phyloP scores from a whole-genome alignment of 2,329 filamentous ascomycete species.

The Amesomyces nigricolor region DNA sequence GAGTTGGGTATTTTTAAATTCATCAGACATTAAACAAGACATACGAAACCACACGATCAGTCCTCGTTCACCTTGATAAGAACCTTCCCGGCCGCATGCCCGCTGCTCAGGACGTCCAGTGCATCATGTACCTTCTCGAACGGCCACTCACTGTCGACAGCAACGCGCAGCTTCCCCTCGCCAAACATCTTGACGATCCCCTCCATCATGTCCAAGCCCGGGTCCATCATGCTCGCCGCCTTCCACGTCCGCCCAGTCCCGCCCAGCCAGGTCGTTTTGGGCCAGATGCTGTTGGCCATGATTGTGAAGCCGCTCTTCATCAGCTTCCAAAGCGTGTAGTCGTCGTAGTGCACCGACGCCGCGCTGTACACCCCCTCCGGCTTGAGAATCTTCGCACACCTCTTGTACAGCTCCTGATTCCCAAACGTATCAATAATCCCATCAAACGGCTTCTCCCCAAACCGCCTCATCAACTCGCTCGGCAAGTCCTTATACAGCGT shows the following conservation, averaged over 20 bases:
- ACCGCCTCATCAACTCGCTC: slow-evolving; percentile 32
- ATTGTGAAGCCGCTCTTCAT: slow-evolving; percentile 25
- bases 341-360: slow-evolving; percentile 14
- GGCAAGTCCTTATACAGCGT: slow-evolving; percentile 34
- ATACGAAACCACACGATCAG: background rate
- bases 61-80: slow-evolving; percentile 26
- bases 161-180: slow-evolving; percentile 25
- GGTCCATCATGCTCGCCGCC: slow-evolving; percentile 26
- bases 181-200: slow-evolving; percentile 26
- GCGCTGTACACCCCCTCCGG: slow-evolving; percentile 29
- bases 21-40: too few relatives aligned
- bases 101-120: slow-evolving; percentile 29
- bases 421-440: slow-evolving; percentile 46
- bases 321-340: slow-evolving; percentile 25
- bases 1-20: too few relatives aligned
- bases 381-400: slow-evolving; percentile 36
- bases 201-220: slow-evolving; percentile 27
- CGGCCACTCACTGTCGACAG: slow-evolving; percentile 26
- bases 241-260: slow-evolving; percentile 31
- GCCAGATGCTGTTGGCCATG: slow-evolving; percentile 16
- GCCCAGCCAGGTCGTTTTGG: slow-evolving; percentile 28
- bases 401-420: slow-evolving; percentile 40
- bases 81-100: slow-evolving; percentile 32
- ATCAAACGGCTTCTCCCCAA: slow-evolving; percentile 31
- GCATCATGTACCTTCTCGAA: slow-evolving; percentile 29